phyloP scores from a whole-genome alignment of 2,329 filamentous ascomycete species.

The Fusarium pseudonygamai region DNA sequence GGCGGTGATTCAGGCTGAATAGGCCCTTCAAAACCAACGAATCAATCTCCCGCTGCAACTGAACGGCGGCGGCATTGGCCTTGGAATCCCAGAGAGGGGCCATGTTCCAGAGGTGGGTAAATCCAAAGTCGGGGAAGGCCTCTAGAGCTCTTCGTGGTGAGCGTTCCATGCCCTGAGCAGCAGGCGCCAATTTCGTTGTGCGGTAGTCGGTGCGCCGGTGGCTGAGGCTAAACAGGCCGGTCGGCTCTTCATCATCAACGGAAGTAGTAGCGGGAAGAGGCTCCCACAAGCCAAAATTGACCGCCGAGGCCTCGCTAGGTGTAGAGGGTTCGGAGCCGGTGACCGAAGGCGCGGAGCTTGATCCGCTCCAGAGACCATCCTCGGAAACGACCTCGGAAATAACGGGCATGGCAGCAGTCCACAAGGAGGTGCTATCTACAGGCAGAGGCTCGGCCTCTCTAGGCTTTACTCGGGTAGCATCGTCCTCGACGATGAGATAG shows the following conservation, averaged over 20 bases:
- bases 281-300: constrained; percentile 41
- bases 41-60: constrained; percentile 35
- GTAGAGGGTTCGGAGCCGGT: constrained; percentile 22
- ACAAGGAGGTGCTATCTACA: constrained; percentile 37
- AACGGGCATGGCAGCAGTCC: constrained; percentile 31
- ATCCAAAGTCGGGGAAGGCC: constrained; percentile 33
- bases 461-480: constrained; percentile 39
- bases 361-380: constrained; percentile 36
- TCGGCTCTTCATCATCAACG: constrained; percentile 31
- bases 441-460: constrained; percentile 32
- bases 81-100: constrained; percentile 40
- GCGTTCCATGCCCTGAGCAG: constrained; percentile 36
- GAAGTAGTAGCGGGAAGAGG: constrained; percentile 13
- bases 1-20: constrained; percentile 41
- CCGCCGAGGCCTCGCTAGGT: constrained; percentile 10
- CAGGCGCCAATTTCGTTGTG: constrained; percentile 36
- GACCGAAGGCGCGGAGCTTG: constrained; percentile 24
- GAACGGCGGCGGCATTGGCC: constrained; percentile 26
- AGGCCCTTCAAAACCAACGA: constrained; percentile 36
- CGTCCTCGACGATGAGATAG: constrained; percentile 37
- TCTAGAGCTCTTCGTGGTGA: constrained; percentile 29
- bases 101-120: constrained; percentile 41
- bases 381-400: constrained; percentile 23
- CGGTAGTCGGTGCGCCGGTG: constrained; percentile 40
- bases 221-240: constrained; percentile 40